Evolutionary conservation across 225 moss, liverwort and hornwort genomes (phyloP), one percentile per base, ranked within the genome.

Genomic region (Bryoerythrophyllum caledonicum): DNA sequence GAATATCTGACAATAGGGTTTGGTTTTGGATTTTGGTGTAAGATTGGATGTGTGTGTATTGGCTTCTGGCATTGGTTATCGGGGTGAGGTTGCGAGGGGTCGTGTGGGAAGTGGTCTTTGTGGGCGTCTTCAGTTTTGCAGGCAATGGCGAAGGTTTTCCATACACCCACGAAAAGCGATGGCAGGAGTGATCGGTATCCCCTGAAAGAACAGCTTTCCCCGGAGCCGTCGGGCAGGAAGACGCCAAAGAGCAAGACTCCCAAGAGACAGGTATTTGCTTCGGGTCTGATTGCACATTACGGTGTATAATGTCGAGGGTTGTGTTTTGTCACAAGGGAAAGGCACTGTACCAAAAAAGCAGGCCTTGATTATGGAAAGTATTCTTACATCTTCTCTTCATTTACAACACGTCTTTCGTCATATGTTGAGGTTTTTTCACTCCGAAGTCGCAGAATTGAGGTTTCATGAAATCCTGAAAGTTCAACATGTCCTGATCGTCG

Each of bases 191-290:
- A 87, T 24, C 72, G 87, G 57, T 75, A 63, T 82, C 85, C 87
- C 23, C 74, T 87, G 5, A 68, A 77, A 74, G 87, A 87, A 2
- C 85, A 85, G 65, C 71, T 72, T 69, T 82, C 80, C 2, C 82
- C 85, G 7, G 85, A 85, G 43, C 68, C 69, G 15, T 37, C 57
- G 65, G 76, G 76, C 20, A 65, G 80, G 25, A 85, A 82, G 69
- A 80, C 85, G 53, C 85, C 87, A 2, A 60, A 69, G 25, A 78
- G 82, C 82, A 87, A 82, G 64, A 87, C 87, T 40, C 87, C 87
- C 0, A 80, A 82, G 30, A 82, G 82, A 87, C 77, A 2, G 87
- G 87, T 87, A 64, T n/a, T 8, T 21, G 3, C 20, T 46, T 44
- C 49, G 44, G 44, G 44, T 15, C 44, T 15, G 44, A 14, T 44